Conservation (phyloP, 1,139 yeast genomes). For the Suhomyces guaymorum region DNA sequence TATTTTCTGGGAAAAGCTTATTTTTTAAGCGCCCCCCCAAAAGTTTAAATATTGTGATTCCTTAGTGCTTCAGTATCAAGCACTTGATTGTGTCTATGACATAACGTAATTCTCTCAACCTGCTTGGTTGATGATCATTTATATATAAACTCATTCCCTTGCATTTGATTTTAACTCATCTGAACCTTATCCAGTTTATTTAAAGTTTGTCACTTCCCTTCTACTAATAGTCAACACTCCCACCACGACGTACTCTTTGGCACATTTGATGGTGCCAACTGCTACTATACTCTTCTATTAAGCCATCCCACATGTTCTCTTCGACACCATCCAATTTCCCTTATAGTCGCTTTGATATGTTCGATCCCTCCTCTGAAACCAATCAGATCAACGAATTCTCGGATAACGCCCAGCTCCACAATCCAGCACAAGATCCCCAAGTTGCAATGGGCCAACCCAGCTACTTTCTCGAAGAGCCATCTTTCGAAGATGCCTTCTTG, state of each 20-base stretch:
- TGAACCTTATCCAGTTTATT: background rate
- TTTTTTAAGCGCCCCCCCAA: slow-evolving; percentile 8
- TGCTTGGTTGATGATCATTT: slow-evolving; percentile 7
- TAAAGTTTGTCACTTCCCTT: background rate
- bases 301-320: slow-evolving; percentile 11
- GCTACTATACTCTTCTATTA: background rate
- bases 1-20: slow-evolving; percentile 2
- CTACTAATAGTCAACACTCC: background rate
- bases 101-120: slow-evolving; percentile 9
- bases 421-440: slow-evolving; percentile 5
- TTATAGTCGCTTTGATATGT: slow-evolving; percentile 22
- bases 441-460: slow-evolving; percentile 1
- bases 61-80: slow-evolving; percentile 7
- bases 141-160: slow-evolving; percentile 3
- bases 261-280: background rate
- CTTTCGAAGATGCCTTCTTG: slow-evolving; percentile 11
- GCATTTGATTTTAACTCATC: background rate
- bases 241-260: too few species aligned
- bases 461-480: slow-evolving; percentile 12
- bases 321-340: slow-evolving; percentile 11
- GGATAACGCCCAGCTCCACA: slow-evolving; percentile 4
- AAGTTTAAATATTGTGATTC: slow-evolving; percentile 9
- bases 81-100: slow-evolving; percentile 8
- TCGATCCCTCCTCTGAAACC: slow-evolving; percentile 22
- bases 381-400: slow-evolving; percentile 19